Percentiles rank a stretch among this genome's conserved stretches.
phyloP scores from a whole-genome alignment of 225 moss, liverwort and hornwort genomes.

The Rhytidiadelphus loreus region DNA sequence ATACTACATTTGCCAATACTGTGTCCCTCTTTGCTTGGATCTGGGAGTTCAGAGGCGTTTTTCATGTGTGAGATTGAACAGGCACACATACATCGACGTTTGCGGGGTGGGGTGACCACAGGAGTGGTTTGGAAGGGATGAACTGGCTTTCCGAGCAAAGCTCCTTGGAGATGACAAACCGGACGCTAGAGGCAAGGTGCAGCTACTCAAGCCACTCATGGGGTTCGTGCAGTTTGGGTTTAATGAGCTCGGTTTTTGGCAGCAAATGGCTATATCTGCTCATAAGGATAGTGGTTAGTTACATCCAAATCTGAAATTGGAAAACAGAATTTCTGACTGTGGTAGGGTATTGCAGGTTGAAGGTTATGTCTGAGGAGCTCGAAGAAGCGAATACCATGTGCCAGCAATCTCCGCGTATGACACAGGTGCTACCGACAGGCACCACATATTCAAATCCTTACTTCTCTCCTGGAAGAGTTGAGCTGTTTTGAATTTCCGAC shows the following conservation, averaged over 20 bases:
- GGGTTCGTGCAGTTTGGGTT: not conserved
- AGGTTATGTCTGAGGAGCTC: conserved; percentile 37
- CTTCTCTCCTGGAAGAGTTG: not conserved
- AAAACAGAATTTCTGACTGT: not conserved
- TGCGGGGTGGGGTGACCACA: conserved; percentile 17
- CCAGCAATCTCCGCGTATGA: conserved; percentile 34
- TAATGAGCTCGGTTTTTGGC: not conserved
- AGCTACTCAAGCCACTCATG: not conserved
- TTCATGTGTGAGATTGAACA: not conserved
- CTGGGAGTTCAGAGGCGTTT: not conserved
- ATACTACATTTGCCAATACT: not conserved
- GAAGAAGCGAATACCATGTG: conserved; percentile 26
- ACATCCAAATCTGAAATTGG: not conserved
- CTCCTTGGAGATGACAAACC: conserved; percentile 27
- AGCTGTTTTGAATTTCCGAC: not conserved
- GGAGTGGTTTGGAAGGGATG: conserved; percentile 13
- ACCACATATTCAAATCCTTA: not conserved
- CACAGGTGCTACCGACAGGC: conserved; percentile 26
- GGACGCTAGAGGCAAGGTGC: conserved; percentile 31
- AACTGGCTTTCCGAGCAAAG: conserved; percentile 9
- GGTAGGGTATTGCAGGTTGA: conserved; percentile 12
- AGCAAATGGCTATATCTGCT: not conserved
- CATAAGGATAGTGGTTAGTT: not conserved
- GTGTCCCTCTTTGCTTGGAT: not conserved
- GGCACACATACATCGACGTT: not conserved